These are phyloP conservation scores for Passiflora organensis DNA, from an alignment of 345 rosid genomes.

Conservation along the genomic window DNA sequence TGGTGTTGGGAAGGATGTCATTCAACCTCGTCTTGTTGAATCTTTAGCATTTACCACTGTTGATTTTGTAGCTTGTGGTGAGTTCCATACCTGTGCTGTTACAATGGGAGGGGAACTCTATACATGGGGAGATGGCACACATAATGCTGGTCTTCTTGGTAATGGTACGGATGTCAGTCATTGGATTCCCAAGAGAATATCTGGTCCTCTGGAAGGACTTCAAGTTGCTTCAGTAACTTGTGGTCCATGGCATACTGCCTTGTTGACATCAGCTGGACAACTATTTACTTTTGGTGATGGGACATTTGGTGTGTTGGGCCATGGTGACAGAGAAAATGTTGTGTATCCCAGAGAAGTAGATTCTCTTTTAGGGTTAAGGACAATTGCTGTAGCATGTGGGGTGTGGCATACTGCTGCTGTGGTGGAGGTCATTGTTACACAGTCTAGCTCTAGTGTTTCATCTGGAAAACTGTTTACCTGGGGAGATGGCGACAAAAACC, in stretches of 20 bases:
- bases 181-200: slow-evolving; percentile 96
- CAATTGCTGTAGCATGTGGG: slow-evolving; percentile 82
- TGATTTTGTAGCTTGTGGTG: slow-evolving; percentile 91
- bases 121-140: slow-evolving; percentile 97
- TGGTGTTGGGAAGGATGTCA: slow-evolving; percentile 71
- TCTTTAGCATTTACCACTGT: slow-evolving; percentile 55
- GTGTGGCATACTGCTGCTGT: slow-evolving; percentile 99
- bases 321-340: slow-evolving; percentile 68
- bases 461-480: slow-evolving; percentile 93
- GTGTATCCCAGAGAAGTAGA: slow-evolving; percentile 78
- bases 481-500: slow-evolving; percentile 96
- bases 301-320: slow-evolving; percentile 92
- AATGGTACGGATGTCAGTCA: slow-evolving; percentile 83
- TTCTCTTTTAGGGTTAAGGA: slow-evolving; percentile 78
- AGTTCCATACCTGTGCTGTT: slow-evolving; percentile 91
- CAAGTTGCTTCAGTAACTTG: slow-evolving; percentile 79
- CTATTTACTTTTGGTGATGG: slow-evolving; percentile 97
- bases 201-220: slow-evolving; percentile 92
- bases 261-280: slow-evolving; percentile 76
- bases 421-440: slow-evolving; percentile 84
- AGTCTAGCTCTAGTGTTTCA: slow-evolving; percentile 61
- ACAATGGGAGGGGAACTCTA: slow-evolving; percentile 87
- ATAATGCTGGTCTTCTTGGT: slow-evolving; percentile 92
- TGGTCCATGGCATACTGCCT: slow-evolving; percentile 98
- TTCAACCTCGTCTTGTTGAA: slow-evolving; percentile 74